phyloP scores from a whole-genome alignment of 2,329 filamentous ascomycete genomes.

The Monosporascus sp. region DNA sequence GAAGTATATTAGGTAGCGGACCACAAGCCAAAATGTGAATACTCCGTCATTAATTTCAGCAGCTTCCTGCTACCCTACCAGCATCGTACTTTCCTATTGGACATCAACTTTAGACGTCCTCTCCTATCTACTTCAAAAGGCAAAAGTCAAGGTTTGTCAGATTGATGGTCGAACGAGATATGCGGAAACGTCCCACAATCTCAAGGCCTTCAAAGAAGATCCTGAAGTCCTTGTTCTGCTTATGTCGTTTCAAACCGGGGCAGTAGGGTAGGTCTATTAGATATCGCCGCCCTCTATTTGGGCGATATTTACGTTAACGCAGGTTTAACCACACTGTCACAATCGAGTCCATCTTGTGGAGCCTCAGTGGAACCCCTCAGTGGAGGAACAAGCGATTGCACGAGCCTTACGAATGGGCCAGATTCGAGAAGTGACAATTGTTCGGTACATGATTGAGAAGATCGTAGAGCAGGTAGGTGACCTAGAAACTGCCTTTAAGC shows the following conservation, averaged over 20 bases:
- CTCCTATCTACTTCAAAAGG: too few relatives aligned
- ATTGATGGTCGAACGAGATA: constrained; percentile 8
- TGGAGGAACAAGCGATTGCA: constrained; percentile 47
- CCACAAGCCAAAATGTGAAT: too few relatives aligned
- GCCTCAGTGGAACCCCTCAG: constrained; percentile 49
- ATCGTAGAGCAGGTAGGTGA: constrained; percentile 38
- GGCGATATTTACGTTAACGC: neutral
- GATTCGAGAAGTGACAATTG: constrained; percentile 34
- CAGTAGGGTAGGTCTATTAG: constrained; percentile 21
- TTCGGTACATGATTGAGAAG: constrained; percentile 36
- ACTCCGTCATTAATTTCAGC: too few relatives aligned
- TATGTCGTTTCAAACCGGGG: constrained; percentile 25
- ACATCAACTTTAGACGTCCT: constrained; percentile 8
- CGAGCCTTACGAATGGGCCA: constrained; percentile 44
- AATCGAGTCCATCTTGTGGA: constrained; percentile 44
- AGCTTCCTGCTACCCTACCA: too few relatives aligned
- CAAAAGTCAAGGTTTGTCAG: constrained; percentile 2
- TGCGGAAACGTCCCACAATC: neutral
- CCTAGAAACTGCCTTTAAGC: neutral
- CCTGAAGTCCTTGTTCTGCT: constrained; percentile 21
- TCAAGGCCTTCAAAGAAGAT: neutral
- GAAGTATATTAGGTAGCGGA: constrained; percentile 3
- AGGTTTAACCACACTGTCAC: constrained; percentile 43
- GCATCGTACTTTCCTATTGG: constrained; percentile 11
- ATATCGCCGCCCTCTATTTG: too few relatives aligned